These are phyloP conservation scores for Wickerhamomyces strasburgensis DNA, from an alignment of 805 yeast species.

Conservation along the genomic window DNA sequence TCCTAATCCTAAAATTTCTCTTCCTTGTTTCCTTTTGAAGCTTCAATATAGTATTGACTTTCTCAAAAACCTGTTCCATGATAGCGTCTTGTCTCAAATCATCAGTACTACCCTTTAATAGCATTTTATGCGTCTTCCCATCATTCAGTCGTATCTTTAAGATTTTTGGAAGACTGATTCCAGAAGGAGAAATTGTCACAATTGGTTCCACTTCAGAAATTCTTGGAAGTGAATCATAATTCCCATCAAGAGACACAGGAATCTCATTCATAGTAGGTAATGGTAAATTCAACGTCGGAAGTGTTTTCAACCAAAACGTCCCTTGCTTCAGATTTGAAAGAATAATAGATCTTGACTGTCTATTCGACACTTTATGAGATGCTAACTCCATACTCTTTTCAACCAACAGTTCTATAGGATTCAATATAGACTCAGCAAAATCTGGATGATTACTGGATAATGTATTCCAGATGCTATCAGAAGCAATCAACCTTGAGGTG, in stretches of 20 bases:
- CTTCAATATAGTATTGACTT: constrained; percentile 65
- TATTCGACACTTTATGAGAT: constrained; percentile 33
- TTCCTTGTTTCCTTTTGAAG: constrained; percentile 51
- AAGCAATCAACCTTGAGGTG: constrained; percentile 46
- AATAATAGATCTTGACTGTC: constrained; percentile 16
- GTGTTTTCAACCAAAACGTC: constrained; percentile 49
- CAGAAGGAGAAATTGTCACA: constrained; percentile 68
- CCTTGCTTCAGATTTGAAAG: constrained; percentile 36
- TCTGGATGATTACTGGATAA: constrained; percentile 27
- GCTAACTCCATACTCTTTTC: constrained; percentile 49
- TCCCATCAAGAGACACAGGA: constrained; percentile 34
- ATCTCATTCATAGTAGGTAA: constrained; percentile 59
- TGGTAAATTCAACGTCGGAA: constrained; percentile 50
- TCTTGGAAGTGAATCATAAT: constrained; percentile 42
- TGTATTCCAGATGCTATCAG: constrained; percentile 41
- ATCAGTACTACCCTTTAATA: constrained; percentile 83
- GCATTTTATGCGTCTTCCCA: constrained; percentile 54
- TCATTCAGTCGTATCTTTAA: constrained; percentile 47
- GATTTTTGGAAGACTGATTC: constrained; percentile 86
- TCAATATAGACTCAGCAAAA: constrained; percentile 30
- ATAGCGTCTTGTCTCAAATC: constrained; percentile 94
- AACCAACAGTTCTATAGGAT: constrained; percentile 47
- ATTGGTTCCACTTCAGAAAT: constrained; percentile 41
- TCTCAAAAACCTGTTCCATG: constrained; percentile 94
- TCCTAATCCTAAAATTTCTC: constrained; percentile 60